These are phyloP conservation scores for Metrosideros polymorpha DNA, from an alignment of 441 rosid species.

Conservation along the genomic window DNA sequence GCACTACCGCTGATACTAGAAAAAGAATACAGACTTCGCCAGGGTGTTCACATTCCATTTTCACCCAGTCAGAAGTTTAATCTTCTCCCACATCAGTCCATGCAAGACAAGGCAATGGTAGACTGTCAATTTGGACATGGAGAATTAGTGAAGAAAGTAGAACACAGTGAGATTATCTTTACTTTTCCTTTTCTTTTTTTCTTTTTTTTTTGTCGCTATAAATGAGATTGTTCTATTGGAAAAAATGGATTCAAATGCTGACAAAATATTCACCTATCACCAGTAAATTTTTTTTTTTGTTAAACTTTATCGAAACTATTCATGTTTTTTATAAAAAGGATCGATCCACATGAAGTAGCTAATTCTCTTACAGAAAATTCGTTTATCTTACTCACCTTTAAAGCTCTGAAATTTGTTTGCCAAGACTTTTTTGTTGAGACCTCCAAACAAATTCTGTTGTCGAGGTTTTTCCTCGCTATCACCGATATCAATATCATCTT, in stretches of 20 bases:
- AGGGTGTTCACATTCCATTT: neutral
- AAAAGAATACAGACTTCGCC: neutral
- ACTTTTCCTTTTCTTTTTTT: neutral
- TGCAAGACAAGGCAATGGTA: neutral
- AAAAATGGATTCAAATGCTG: neutral
- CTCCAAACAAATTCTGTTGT: slow-evolving; percentile 54
- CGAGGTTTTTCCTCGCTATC: slow-evolving; percentile 54
- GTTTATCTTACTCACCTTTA: slow-evolving; percentile 32
- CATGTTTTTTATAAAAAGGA: neutral
- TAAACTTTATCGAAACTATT: neutral
- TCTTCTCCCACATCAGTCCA: neutral
- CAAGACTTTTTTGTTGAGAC: slow-evolving; percentile 60
- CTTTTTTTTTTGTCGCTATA: neutral
- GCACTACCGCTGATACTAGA: neutral
- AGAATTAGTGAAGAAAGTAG: neutral
- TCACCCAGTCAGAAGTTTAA: neutral
- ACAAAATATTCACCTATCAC: neutral
- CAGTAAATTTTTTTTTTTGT: neutral
- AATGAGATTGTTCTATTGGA: neutral
- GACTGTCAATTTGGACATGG: neutral
- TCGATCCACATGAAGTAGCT: neutral
- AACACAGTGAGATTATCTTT: neutral
- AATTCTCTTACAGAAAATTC: neutral
- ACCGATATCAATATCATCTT: slow-evolving; percentile 83
- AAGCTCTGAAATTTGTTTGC: slow-evolving; percentile 60